Base-by-base conservation (phyloP, 2,329 filamentous ascomycete species). In the Ploettnerulaceae sp. region DNA sequence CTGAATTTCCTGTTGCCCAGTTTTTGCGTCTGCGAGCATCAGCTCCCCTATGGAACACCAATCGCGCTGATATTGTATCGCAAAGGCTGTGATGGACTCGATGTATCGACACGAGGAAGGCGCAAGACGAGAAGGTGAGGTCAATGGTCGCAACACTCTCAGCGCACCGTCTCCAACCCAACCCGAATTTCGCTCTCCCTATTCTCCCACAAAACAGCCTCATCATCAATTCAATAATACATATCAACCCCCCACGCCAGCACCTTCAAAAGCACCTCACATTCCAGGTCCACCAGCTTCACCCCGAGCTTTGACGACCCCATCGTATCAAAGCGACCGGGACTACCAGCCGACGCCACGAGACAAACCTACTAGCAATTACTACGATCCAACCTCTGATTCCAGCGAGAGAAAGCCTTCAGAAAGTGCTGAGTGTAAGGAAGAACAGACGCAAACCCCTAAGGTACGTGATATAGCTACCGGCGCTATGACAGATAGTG, bases 321-420 rank as follows among this genome's bases (percentile, higher is more conserved):
- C 61, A 28, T 36, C 59, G 36, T 59, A 61, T 53, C 57, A 54
- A 35, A 61, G 61, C 48, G 61, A 63, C 36, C 31, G 29, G 24
- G 40, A 43, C 20, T 67, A 66, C 55, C 65, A 63, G 34, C 28
- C 28, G 7, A 14, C 59, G 20, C 49, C 59, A 44, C 64, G 62
- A 56, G 67, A 70, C 42, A 70, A 69, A 58, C 61, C 64, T 6
- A 59, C 66, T 7, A 67, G 68, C 47, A 69, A 66, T 56, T 71
- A 71, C 49, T 71, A 71, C 62, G 68, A 71, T 55, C 69, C 68
- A 31, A 65, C 69, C 35, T 68, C 69, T 17, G 69, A 71, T 51
- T 68, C 68, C 7, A 63, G 65, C 49, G 64, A 70, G 53, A 64
- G 67, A 49, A 61, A 62, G 45, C 59, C 64, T 20, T 60, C 65